Percentiles rank a stretch among this genome's conserved stretches.
Conservation (phyloP, 169 alveolate species). For the Cryptosporidium ubiquitum region DNA sequence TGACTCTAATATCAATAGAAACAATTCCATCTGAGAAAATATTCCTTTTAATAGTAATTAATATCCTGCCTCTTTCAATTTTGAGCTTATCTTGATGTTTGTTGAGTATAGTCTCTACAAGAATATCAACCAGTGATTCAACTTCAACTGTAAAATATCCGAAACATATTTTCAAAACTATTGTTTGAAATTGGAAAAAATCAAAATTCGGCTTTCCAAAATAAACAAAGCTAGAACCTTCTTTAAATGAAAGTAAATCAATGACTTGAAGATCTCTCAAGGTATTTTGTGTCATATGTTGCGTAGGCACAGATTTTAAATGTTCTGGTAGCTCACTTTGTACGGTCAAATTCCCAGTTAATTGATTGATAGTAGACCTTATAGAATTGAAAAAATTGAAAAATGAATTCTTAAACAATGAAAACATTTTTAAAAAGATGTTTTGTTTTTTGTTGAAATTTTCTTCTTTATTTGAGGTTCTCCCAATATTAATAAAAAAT, state of each 20-base stretch:
- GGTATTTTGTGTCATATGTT: neutral
- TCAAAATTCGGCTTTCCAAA: constrained; percentile 1
- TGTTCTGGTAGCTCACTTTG: neutral
- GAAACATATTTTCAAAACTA: neutral
- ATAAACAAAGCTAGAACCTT: constrained; percentile 13
- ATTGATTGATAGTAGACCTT: neutral
- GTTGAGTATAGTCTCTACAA: neutral
- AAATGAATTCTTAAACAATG: neutral
- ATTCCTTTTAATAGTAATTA: neutral
- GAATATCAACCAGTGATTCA: constrained; percentile 16
- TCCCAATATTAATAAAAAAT: constrained; percentile 46
- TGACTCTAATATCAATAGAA: neutral
- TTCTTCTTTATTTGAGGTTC: neutral
- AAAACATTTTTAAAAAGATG: neutral
- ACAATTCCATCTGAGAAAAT: constrained; percentile 15
- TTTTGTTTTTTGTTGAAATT: neutral
- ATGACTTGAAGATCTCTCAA: constrained; percentile 1
- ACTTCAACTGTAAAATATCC: constrained; percentile 31
- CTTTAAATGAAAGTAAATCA: constrained; percentile 26
- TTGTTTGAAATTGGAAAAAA: neutral
- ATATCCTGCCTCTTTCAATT: neutral
- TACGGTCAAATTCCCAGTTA: neutral
- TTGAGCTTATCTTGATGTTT: neutral
- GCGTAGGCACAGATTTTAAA: neutral
- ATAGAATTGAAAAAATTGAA: neutral